Conservation (phyloP, 1,284 basidiomycete genomes). For the Termitomyces sp. region DNA sequence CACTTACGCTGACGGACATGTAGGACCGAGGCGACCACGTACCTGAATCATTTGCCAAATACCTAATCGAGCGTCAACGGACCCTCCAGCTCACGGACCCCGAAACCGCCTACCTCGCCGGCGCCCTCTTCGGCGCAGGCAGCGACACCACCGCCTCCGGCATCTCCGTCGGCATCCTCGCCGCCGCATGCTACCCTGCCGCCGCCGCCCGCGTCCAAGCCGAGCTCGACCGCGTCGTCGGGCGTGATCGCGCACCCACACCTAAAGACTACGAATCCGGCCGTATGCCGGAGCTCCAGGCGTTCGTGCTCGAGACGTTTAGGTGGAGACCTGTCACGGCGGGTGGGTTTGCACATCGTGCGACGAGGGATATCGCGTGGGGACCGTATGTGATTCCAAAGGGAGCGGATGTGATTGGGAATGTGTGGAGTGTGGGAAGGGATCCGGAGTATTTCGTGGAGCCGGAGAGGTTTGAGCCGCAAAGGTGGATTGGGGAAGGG, state of each 20-base stretch:
- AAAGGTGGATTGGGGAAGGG: constrained; percentile 49
- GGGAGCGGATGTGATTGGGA: constrained; percentile 55
- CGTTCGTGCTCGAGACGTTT: constrained; percentile 57
- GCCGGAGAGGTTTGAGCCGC: constrained; percentile 53
- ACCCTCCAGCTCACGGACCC: constrained; percentile 46
- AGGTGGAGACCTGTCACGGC: constrained; percentile 62
- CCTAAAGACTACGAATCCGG: constrained; percentile 50
- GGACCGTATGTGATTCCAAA: constrained; percentile 52
- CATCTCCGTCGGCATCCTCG: constrained; percentile 54
- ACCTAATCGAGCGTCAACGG: constrained; percentile 48
- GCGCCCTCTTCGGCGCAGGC: constrained; percentile 62
- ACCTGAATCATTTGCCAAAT: constrained; percentile 49
- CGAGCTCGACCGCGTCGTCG: constrained; percentile 58
- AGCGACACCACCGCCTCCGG: constrained; percentile 59
- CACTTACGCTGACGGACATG: too few relatives aligned
- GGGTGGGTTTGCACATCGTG: constrained; percentile 50
- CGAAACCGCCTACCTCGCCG: constrained; percentile 57
- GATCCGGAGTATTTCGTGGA: constrained; percentile 55
- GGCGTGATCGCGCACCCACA: constrained; percentile 41
- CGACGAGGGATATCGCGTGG: constrained; percentile 58
- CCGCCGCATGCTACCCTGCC: constrained; percentile 57
- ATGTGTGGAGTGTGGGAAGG: constrained; percentile 54
- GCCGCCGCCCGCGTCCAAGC: constrained; percentile 51
- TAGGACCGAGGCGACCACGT: constrained; percentile 24
- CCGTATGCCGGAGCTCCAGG: constrained; percentile 49